Conservation (phyloP, 495 filamentous ascomycete genomes). For the Penicillium robsamsonii region DNA sequence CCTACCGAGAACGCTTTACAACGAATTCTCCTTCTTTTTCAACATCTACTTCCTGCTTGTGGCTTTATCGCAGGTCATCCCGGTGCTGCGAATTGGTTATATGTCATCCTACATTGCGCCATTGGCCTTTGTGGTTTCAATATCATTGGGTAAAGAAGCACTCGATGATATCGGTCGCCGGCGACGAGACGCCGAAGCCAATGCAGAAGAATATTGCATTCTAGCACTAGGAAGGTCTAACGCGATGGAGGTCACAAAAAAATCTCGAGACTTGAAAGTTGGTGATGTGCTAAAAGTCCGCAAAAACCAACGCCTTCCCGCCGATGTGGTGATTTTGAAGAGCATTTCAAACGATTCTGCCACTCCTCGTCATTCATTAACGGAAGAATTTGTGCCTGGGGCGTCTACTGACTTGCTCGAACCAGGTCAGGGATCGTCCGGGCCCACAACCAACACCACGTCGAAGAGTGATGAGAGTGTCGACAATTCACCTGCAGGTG, state of each 20-base stretch:
- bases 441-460: conserved; percentile 11
- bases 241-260: conserved; percentile 63
- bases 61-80: conserved; percentile 88
- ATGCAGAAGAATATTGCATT: conserved; percentile 85
- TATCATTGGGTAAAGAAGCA: conserved; percentile 95
- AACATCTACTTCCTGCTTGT: conserved; percentile 98
- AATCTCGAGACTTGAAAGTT: conserved; percentile 86
- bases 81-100: conserved; percentile 86
- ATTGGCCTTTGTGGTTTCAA: conserved; percentile 82
- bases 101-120: conserved; percentile 93
- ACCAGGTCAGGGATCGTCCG: conserved; percentile 20
- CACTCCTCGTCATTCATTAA: conserved; percentile 22
- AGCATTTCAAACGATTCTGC: conserved; percentile 65
- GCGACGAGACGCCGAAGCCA: conserved; percentile 86
- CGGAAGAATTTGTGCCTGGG: conserved; percentile 12
- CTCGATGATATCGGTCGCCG: conserved; percentile 87
- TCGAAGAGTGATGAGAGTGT: conserved; percentile 13
- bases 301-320: conserved; percentile 88
- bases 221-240: conserved; percentile 57
- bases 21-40: conserved; percentile 99
- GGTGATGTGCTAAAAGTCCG: conserved; percentile 90
- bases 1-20: conserved; percentile 89
- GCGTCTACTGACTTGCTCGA: conserved; percentile 27
- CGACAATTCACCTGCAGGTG: conserved; percentile 53
- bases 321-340: conserved; percentile 91